These are phyloP conservation scores for Parathielavia hyrcaniae DNA, from an alignment of 495 filamentous ascomycete genomes.

Conservation along the genomic window DNA sequence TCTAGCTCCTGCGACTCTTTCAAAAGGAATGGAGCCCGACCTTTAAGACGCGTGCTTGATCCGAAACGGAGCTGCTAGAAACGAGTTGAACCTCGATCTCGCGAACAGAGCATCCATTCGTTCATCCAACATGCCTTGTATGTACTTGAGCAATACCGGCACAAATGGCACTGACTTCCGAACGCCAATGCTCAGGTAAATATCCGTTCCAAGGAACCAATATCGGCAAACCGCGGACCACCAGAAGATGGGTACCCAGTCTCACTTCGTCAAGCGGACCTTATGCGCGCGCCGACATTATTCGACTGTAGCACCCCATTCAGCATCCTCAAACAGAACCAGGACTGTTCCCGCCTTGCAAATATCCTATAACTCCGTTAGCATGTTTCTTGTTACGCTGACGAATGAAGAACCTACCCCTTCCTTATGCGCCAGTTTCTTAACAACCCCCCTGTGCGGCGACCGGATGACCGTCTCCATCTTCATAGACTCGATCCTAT, in stretches of 20 bases:
- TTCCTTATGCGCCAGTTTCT: conserved; percentile 74
- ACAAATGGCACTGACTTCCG: background rate
- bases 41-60: background rate
- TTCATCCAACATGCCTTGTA: background rate
- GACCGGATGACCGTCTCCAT: conserved; percentile 98
- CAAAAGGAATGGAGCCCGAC: too few relatives aligned
- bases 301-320: background rate
- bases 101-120: background rate
- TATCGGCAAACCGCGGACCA: background rate
- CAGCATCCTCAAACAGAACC: conserved; percentile 49
- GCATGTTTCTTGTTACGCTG: conserved; percentile 1
- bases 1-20: too few relatives aligned
- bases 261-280: background rate
- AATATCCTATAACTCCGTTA: conserved; percentile 43
- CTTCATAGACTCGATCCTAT: conserved; percentile 94
- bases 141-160: background rate
- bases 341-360: conserved; percentile 52
- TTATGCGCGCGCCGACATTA: background rate
- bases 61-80: background rate
- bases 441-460: conserved; percentile 73
- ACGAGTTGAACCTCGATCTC: background rate
- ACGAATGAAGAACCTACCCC: conserved; percentile 58
- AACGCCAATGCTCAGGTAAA: conserved; percentile 7
- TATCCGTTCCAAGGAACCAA: background rate
- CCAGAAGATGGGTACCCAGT: background rate